A percentile compares a stretch with the other conserved stretches of the same genome.
These are phyloP conservation scores for Limnomonas spitsbergensis DNA, from an alignment of 139 green algal genomes.

Conservation along the genomic window DNA sequence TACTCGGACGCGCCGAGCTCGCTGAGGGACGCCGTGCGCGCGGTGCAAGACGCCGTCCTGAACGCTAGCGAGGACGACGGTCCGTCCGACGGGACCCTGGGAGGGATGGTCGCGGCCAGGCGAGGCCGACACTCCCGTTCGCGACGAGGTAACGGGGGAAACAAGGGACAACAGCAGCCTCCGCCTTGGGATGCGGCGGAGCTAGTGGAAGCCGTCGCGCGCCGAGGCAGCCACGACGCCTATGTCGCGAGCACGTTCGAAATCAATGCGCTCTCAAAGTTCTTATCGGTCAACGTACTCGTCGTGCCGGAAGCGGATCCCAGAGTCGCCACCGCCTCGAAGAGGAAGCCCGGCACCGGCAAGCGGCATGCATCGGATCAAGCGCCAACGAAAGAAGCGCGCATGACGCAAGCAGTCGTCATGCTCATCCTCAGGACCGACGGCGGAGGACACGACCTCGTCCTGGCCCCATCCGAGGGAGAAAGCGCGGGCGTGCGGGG, in stretches of 20 bases:
- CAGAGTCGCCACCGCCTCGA: background rate
- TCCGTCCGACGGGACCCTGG: background rate
- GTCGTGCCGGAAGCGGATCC: too few species aligned
- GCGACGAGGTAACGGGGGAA: too few species aligned
- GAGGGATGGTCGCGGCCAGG: background rate
- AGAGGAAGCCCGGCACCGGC: background rate
- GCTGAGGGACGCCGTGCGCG: background rate
- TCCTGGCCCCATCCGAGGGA: background rate
- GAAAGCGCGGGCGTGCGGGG: too few species aligned
- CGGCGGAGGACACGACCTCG: background rate
- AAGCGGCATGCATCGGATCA: background rate
- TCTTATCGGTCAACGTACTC: background rate
- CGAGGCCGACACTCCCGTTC: too few species aligned
- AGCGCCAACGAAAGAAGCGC: too few species aligned
- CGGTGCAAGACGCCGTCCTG: background rate
- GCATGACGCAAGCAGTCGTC: too few species aligned
- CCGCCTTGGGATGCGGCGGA: background rate
- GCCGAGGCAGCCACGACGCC: too few species aligned
- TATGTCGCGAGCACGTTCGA: background rate
- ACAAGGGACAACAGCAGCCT: too few species aligned
- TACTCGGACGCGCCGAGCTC: background rate
- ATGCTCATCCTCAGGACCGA: background rate
- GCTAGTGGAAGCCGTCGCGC: background rate
- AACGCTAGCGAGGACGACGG: background rate
- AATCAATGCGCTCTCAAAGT: background rate